Evolutionary conservation across 2,329 filamentous ascomycete genomes (phyloP), one percentile per base, ranked within the genome.

Genomic region (Calonectria crousiana): DNA sequence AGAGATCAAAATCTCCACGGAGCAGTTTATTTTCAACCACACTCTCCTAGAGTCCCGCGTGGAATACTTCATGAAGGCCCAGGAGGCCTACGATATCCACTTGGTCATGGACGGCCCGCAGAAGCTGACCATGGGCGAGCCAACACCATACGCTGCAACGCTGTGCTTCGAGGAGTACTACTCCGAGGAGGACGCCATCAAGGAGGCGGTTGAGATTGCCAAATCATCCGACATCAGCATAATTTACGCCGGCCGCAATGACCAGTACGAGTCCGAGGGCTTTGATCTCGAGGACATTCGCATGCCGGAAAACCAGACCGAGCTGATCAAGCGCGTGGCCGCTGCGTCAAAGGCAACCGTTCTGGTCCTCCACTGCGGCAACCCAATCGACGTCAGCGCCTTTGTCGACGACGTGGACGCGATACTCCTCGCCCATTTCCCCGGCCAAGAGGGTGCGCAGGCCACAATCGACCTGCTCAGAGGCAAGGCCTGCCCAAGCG

Each of bases 141-240:
- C 70, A 41, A 75, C 73, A 18, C 69, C 69, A 13, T 74, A 74
- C 6, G 41, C 75, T 13, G 69, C 71, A 16, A 53, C 75, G 5
- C 10, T 76, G 1, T 74, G 75, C 68, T 81, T 77, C 11, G 75
- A 77, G 38, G 75, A 77, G 38, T 60, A 73, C 13, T 73, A 66
- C 52, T 73, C 72, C 0, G 74, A 77, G 23, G 53, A 67, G 11
- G 30, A 36, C 5, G 69, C 56, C 0, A 76, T 77, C 6, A 30
- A 58, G 3, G 64, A 75, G n/a, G 75, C 74, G 13, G 72, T 75
- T 0, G 67, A 75, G 5, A 67, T 72, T 2, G 74, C 75, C 0
- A n/a, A 36, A 2, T 52, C 32, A 6, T 52, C 74, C 0, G 72
- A 75, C 11, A 26, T 36, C 4, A 68, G 74, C 41, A 36, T 76